Conservation (phyloP, 2,329 filamentous ascomycete genomes). For the Epichloe elymi region DNA sequence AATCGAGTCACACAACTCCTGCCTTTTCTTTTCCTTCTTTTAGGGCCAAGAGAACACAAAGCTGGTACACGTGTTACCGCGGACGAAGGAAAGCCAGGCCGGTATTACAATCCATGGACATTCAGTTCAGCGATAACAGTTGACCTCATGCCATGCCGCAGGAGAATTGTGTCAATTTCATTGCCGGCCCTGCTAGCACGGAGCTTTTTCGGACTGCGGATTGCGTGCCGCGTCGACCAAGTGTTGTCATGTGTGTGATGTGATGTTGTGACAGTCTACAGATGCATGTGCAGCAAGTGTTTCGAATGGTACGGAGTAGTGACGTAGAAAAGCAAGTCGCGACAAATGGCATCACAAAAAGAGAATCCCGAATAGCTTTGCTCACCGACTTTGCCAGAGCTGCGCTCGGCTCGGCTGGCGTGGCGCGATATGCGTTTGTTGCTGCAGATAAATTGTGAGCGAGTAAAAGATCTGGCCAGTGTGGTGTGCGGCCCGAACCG, state of each 20-base stretch:
- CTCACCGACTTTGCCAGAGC: slow-evolving; percentile 1
- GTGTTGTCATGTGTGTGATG: background rate
- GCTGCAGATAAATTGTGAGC: background rate
- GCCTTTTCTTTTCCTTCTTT: too few relatives aligned
- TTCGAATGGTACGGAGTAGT: too few relatives aligned
- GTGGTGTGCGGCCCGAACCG: too few relatives aligned
- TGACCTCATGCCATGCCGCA: too few relatives aligned
- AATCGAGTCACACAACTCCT: background rate
- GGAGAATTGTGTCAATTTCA: too few relatives aligned
- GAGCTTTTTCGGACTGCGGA: background rate
- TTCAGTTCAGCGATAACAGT: too few relatives aligned
- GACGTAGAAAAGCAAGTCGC: background rate
- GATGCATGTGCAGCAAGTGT: background rate
- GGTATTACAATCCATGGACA: background rate
- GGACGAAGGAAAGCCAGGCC: background rate
- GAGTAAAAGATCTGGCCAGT: too few relatives aligned
- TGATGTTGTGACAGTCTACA: background rate
- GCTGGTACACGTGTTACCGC: background rate
- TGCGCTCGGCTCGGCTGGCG: background rate
- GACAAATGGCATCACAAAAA: background rate
- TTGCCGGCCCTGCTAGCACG: background rate
- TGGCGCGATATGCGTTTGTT: background rate
- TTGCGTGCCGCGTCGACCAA: background rate
- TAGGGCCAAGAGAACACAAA: too few relatives aligned
- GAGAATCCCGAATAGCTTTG: background rate